Base-by-base conservation (phyloP, 1,284 basidiomycete species). In the Cryptococcus sp. region DNA sequence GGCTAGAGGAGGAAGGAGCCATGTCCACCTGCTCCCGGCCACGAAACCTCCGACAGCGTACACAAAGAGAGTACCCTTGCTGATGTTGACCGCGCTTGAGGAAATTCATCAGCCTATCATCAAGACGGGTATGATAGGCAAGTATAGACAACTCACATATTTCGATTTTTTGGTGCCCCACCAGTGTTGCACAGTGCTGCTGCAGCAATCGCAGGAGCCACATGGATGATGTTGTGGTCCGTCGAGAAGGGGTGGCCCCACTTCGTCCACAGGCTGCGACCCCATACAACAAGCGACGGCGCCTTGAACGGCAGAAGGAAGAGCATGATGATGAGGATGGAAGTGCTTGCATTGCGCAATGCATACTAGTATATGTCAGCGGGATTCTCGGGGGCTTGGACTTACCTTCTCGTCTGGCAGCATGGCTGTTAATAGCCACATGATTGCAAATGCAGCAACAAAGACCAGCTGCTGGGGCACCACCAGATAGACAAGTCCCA, bases 391-490 rank as follows among this genome's bases (percentile, higher is more conserved):
- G 37, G 15, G 23, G 4, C 15, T n/a, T 9, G 33, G 13, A 35
- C 52, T 38, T 24, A 50, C 42, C 8, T 45, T 50, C 23, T 35
- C 48, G 50, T 40, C 39, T 42, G 52, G 42, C 40, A 51, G 73
- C 13, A 82, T 81, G 16, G 67, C 85, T 33, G 28, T 9, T 87
- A 42, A 83, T 84, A 64, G 82, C 46, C 91, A 78, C 60, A 93
- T 88, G 42, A 91, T 83, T 15, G 87, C 63, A 82, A 87, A 91
- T 61, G 86, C 85, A 37, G 88, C 85, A 15, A 95, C 81, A 71
- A 89, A 92, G 1, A 87, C 90, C 35, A 94, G 88, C 75, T 96
- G 92, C 82, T 90, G 91, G 0, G 94, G 93, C 20, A 95, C 80
- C 55, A 90, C 78, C 28, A 91, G 65, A 60, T 86, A 82, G 43